Evolutionary conservation across 2,329 filamentous ascomycete species (phyloP).

Genomic region (Trichothecium sympodiale): DNA sequence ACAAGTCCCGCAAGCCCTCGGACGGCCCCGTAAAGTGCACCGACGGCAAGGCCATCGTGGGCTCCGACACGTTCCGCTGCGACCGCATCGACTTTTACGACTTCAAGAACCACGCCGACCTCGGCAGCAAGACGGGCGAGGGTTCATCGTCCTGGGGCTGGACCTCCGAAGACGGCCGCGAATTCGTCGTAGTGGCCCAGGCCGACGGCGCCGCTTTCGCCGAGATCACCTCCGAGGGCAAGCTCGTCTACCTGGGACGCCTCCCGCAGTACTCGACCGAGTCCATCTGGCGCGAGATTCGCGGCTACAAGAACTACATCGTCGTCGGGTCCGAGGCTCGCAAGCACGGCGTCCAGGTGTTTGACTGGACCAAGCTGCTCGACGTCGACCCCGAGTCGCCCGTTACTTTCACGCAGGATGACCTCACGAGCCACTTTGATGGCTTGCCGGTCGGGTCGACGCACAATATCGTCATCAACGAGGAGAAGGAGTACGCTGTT

Average conservation of each 20-base stretch:
- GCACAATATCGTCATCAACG: constrained; percentile 15
- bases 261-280: constrained; percentile 21
- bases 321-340: constrained; percentile 27
- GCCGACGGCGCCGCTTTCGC: constrained; percentile 33
- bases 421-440: constrained; percentile 20
- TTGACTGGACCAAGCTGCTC: constrained; percentile 45
- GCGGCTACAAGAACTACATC: constrained; percentile 17
- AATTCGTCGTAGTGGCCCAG: constrained; percentile 33
- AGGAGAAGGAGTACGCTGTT: constrained; percentile 34
- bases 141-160: constrained; percentile 26
- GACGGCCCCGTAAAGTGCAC: constrained; percentile 1
- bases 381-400: constrained; percentile 27
- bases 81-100: constrained; percentile 36
- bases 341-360: constrained; percentile 47
- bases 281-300: constrained; percentile 27
- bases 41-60: constrained; percentile 19
- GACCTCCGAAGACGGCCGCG: constrained; percentile 30
- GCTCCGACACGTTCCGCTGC: constrained; percentile 32
- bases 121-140: constrained; percentile 23
- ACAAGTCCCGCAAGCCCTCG: constrained; percentile 1
- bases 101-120: constrained; percentile 39
- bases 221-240: constrained; percentile 28
- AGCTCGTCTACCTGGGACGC: constrained; percentile 30
- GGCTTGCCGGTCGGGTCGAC: constrained; percentile 8
- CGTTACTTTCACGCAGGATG: constrained; percentile 16